A percentile compares a stretch with the other conserved stretches of the same genome.
These are phyloP conservation scores for Rhodotorula sp. DNA, from an alignment of 1,284 basidiomycete genomes.

Conservation along the genomic window DNA sequence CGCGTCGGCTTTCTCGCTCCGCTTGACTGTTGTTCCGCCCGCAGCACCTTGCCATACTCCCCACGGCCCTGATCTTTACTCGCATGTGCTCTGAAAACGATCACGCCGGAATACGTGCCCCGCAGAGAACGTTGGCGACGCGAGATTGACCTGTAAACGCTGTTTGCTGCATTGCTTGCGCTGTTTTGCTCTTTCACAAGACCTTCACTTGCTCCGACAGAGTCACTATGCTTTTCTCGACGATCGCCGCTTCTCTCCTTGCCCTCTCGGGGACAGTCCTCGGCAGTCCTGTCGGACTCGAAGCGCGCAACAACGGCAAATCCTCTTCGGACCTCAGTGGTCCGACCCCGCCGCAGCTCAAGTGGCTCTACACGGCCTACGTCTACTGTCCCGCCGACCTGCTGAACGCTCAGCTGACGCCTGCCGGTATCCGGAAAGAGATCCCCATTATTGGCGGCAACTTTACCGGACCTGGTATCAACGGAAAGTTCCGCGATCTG, in stretches of 20 bases:
- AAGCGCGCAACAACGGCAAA: neutral
- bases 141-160: no score
- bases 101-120: no score
- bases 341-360: conserved; percentile 15
- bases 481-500: conserved; percentile 17
- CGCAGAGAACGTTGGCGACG: no score
- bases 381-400: conserved; percentile 12
- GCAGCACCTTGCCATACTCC: no score
- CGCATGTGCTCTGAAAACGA: no score
- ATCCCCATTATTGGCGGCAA: conserved; percentile 22
- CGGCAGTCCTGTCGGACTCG: neutral
- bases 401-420: conserved; percentile 6
- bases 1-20: no score
- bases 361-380: conserved; percentile 24
- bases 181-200: neutral
- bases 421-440: conserved; percentile 8
- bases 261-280: neutral
- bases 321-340: neutral
- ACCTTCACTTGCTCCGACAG: neutral
- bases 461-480: conserved; percentile 13
- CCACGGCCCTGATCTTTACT: no score
- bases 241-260: neutral
- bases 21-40: no score
- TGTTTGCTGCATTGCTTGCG: neutral
- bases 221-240: neutral